Base-by-base conservation (phyloP, 2,329 filamentous ascomycete genomes). In the Onygenales sp. region DNA sequence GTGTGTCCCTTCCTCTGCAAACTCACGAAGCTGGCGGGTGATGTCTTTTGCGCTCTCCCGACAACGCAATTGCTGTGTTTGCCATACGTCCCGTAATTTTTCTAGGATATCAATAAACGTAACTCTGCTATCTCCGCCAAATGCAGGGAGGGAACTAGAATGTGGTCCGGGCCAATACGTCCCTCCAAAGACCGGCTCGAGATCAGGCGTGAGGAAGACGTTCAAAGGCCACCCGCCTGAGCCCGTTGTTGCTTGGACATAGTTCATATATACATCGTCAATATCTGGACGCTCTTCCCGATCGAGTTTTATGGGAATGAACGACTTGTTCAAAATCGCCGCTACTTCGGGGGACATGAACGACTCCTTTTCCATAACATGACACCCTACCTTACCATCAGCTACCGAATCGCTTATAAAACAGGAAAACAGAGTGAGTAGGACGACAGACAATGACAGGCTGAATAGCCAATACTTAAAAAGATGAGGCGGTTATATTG, bases 251-350 rank as follows among this genome's bases (percentile, higher is more conserved):
- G 92, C 92, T 68, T 96, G 90, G 42, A 95, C 86, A 69, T 95
- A 98, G 73, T 95, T 95, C 89, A 96, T 96, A 69, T 97, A 97
- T 59, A 97, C 91, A 57, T 87, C 84, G 66, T 98, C 93, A 59
- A 97, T 83, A 66, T 97, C 91, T 7, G 92, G 92, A 31, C 92
- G 84, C 71, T 95, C 89, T 71, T 98, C 93, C 56, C 91, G 83
- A 70, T 98, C 93, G 64, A 97, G 82, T 62, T 96, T 87, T 67
- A 97, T 84, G 3, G 93, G 92, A 44, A 98, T 83, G 69, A 97
- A 98, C 54, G 83, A 81, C 56, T 85, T 78, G 73, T 97, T 98
- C 38, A 98, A 78, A 54, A 95, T 78, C 27, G 81, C 73, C 13
- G 93, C 90, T 56, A 95, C 85, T 58, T 89, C 83, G 2, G 81